Evolutionary conservation across 768 basidiomycete genomes (phyloP).

Genomic region (Leucocoprinus birnbaumii): DNA sequence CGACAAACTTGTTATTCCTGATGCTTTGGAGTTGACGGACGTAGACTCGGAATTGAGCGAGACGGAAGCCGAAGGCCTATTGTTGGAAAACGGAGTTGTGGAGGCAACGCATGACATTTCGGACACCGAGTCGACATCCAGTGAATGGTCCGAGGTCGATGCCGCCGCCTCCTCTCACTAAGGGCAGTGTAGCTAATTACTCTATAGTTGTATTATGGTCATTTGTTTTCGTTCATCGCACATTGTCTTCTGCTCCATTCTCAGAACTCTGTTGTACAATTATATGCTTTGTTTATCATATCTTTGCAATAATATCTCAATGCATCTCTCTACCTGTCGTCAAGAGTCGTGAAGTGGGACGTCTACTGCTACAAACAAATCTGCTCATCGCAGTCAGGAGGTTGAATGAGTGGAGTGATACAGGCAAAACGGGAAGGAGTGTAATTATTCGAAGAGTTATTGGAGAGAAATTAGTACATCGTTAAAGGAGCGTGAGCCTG

Average conservation of each 20-base stretch:
- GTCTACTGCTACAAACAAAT: neutral
- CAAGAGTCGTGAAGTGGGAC: neutral
- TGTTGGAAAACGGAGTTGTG: neutral
- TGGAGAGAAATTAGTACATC: constrained; percentile 4
- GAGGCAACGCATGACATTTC: neutral
- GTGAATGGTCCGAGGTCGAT: constrained; percentile 9
- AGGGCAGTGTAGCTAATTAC: neutral
- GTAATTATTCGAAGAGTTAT: neutral
- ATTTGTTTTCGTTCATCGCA: neutral
- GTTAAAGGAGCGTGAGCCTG: constrained; percentile 5
- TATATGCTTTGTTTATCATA: neutral
- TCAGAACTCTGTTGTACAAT: neutral
- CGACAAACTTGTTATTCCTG: neutral
- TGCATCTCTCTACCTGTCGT: neutral
- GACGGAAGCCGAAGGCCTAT: neutral
- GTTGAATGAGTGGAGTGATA: no score
- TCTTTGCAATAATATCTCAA: neutral
- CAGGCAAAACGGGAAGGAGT: neutral
- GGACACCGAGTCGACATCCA: neutral
- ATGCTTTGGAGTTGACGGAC: no score
- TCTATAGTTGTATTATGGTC: neutral
- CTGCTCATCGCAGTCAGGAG: neutral
- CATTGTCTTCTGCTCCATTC: neutral
- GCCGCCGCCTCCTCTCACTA: neutral
- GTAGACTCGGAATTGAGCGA: neutral